These are phyloP conservation scores for Thelonectria discophora DNA, from an alignment of 2,329 filamentous ascomycete genomes.

Conservation along the genomic window DNA sequence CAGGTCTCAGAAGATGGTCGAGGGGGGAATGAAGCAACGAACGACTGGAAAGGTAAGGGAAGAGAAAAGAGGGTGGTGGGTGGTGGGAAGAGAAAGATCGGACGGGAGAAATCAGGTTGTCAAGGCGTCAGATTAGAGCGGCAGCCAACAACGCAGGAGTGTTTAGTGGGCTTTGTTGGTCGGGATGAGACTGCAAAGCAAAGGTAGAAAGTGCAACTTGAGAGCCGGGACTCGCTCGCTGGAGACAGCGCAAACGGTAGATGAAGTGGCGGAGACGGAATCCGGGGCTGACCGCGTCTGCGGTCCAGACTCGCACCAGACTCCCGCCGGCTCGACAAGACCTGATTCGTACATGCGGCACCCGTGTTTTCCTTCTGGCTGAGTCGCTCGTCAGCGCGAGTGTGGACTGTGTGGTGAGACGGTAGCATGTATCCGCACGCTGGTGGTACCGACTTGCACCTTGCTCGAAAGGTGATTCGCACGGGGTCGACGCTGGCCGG, in stretches of 20 bases:
- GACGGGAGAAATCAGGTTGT: constrained; percentile 17
- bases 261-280: constrained; percentile 41
- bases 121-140: constrained; percentile 13
- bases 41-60: constrained; percentile 2
- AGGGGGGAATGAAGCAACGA: constrained; percentile 7
- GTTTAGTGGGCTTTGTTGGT: constrained; percentile 9
- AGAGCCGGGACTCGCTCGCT: constrained; percentile 23
- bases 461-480: constrained; percentile 34
- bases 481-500: constrained; percentile 28
- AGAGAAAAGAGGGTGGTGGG: neutral
- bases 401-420: constrained; percentile 42
- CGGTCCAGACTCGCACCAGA: constrained; percentile 36
- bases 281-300: constrained; percentile 38
- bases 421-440: constrained; percentile 26
- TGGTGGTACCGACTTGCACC: constrained; percentile 34
- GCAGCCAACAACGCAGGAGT: constrained; percentile 11
- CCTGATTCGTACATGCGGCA: constrained; percentile 15
- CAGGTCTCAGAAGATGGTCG: constrained; percentile 1
- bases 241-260: constrained; percentile 34
- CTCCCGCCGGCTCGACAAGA: constrained; percentile 25
- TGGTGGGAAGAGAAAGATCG: constrained; percentile 9
- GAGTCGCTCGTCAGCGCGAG: constrained; percentile 10
- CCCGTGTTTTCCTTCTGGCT: constrained; percentile 27
- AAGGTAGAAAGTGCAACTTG: constrained; percentile 2
- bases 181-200: constrained; percentile 9